phyloP scores from a whole-genome alignment of 225 moss, liverwort and hornwort species.

The Physcomitrellopsis africana region DNA sequence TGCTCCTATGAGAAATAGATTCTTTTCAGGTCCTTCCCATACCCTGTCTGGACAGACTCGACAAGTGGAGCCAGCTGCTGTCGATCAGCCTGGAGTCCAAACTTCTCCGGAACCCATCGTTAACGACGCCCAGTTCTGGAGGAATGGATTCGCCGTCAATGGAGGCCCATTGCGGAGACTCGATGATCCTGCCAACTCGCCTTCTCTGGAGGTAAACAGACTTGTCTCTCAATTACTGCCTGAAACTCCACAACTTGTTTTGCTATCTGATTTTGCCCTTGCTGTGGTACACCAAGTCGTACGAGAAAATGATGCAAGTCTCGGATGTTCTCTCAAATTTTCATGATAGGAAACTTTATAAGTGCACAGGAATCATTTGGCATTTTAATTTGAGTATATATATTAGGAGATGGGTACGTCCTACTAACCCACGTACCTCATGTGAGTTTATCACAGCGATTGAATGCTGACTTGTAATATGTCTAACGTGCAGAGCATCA shows the following conservation, averaged over 20 bases:
- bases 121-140: constrained; percentile 72
- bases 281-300: background rate
- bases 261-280: background rate
- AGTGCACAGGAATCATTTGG: too few relatives aligned
- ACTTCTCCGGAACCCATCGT: constrained; percentile 59
- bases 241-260: background rate
- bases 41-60: constrained; percentile 63
- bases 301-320: background rate
- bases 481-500: constrained; percentile 69
- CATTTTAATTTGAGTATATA: too few relatives aligned
- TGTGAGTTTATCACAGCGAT: background rate
- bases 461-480: constrained; percentile 23
- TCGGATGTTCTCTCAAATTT: too few relatives aligned
- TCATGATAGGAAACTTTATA: too few relatives aligned
- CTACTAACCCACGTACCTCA: too few relatives aligned
- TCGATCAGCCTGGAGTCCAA: constrained; percentile 30
- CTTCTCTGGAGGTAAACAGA: constrained; percentile 67
- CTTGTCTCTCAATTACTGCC: too few relatives aligned
- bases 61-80: constrained; percentile 43
- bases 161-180: constrained; percentile 78
- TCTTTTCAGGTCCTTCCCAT: constrained; percentile 67
- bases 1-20: constrained; percentile 37
- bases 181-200: constrained; percentile 79
- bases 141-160: constrained; percentile 88
- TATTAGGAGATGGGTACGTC: too few relatives aligned